phyloP scores from a whole-genome alignment of 192 early-diverging fungal genomes.

The Anaeromyces robustus region DNA sequence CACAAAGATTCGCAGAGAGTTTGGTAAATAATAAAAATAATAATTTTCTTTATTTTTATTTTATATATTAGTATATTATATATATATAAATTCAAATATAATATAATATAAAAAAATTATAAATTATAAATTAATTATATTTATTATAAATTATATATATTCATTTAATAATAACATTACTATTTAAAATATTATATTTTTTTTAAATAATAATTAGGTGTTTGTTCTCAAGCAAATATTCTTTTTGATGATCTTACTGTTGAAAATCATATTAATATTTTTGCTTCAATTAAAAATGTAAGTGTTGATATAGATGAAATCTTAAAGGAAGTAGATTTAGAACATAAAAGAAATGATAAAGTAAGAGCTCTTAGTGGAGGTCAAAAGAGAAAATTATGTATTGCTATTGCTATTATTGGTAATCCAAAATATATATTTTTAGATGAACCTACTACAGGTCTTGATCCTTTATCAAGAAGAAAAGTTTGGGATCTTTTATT shows the following conservation, averaged over 20 bases:
- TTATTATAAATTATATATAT: too few relatives aligned
- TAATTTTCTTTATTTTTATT: neutral
- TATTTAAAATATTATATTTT: neutral
- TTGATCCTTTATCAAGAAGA: slow-evolving; percentile 1
- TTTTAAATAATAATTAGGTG: neutral
- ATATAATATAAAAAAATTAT: too few relatives aligned
- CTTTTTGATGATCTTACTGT: neutral
- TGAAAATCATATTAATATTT: neutral
- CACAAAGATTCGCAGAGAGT: neutral
- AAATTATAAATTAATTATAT: too few relatives aligned
- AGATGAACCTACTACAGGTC: neutral
- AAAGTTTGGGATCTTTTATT: slow-evolving; percentile 1
- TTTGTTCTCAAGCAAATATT: neutral
- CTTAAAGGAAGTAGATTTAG: neutral
- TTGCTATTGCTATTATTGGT: neutral
- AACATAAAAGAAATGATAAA: neutral
- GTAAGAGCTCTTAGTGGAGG: neutral
- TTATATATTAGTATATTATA: too few relatives aligned
- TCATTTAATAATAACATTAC: too few relatives aligned
- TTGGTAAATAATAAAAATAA: neutral
- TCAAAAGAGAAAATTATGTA: neutral
- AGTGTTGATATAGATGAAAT: neutral
- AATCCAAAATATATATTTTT: neutral
- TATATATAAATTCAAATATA: too few relatives aligned
- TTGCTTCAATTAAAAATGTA: neutral